Evolutionary conservation across 371 early-diverging fungal genomes (phyloP).

Genomic region (Mucor lusitanicus): DNA sequence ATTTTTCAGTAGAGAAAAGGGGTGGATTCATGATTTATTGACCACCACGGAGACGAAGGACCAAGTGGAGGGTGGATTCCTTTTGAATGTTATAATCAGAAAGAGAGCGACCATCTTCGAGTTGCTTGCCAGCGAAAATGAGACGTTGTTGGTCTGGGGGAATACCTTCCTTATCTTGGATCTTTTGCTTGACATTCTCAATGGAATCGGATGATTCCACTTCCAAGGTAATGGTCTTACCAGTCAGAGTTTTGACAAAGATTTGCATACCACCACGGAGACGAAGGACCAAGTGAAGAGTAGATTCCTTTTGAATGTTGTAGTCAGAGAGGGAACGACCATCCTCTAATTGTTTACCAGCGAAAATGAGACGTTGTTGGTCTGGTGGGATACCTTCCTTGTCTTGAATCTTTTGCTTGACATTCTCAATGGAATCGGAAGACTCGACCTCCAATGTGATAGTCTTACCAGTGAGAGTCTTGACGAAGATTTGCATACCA

Average conservation of each 20-base stretch:
- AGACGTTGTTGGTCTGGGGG: constrained; percentile 99
- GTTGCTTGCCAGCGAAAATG: constrained; percentile 99
- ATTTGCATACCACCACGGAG: constrained; percentile 89
- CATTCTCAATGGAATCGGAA: constrained; percentile 94
- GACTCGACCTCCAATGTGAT: constrained; percentile 94
- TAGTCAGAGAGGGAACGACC: constrained; percentile 83
- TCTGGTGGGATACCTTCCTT: constrained; percentile 98
- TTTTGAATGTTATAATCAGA: constrained; percentile 92
- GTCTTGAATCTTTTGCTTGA: constrained; percentile 98
- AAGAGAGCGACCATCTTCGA: constrained; percentile 96
- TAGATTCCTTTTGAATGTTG: constrained; percentile 92
- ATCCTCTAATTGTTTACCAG: constrained; percentile 98
- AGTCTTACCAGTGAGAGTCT: constrained; percentile 90
- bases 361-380: constrained; percentile 99
- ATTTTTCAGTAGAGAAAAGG: constrained; percentile 82
- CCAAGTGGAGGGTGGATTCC: constrained; percentile 98
- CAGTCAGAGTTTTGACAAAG: constrained; percentile 82
- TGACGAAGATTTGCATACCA: constrained; percentile 90
- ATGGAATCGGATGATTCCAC: constrained; percentile 94
- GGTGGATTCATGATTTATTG: constrained; percentile 50
- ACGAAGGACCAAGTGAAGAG: constrained; percentile 95
- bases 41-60: constrained; percentile 97
- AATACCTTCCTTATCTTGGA: constrained; percentile 98
- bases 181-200: constrained; percentile 95
- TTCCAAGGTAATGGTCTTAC: constrained; percentile 90